These are phyloP conservation scores for Roridomyces roridus DNA, from an alignment of 768 basidiomycete genomes.

Conservation along the genomic window DNA sequence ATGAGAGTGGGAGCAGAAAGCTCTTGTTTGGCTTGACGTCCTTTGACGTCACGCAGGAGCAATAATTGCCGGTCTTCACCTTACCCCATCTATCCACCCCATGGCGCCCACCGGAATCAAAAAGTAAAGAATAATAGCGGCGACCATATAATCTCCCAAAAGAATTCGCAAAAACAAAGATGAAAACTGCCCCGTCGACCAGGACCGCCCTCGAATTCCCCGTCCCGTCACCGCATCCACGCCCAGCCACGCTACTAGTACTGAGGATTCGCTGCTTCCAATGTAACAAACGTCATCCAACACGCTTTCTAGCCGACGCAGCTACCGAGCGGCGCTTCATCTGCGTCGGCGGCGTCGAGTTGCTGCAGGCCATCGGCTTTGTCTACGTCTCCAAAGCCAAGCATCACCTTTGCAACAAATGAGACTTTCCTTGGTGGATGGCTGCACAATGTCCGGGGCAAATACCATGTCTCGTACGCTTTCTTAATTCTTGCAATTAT, in stretches of 20 bases:
- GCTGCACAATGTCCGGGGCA: conserved; percentile 91
- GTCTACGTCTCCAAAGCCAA: conserved; percentile 85
- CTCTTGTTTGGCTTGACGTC: not conserved
- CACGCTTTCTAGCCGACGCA: conserved; percentile 76
- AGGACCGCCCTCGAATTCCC: conserved; percentile 77
- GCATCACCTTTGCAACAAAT: conserved; percentile 78
- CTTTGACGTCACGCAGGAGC: too few species aligned
- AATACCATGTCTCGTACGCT: conserved; percentile 88
- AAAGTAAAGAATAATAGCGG: too few species aligned
- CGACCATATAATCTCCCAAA: too few species aligned
- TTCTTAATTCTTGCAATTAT: not conserved
- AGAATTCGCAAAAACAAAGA: too few species aligned
- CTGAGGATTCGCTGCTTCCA: conserved; percentile 75
- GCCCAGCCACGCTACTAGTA: conserved; percentile 61
- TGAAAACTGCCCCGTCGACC: too few species aligned
- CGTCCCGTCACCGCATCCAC: conserved; percentile 63
- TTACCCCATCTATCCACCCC: too few species aligned
- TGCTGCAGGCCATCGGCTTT: conserved; percentile 86
- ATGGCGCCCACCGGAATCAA: too few species aligned
- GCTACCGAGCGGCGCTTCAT: conserved; percentile 40
- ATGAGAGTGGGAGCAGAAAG: not conserved
- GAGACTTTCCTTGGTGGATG: conserved; percentile 84
- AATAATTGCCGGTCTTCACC: too few species aligned
- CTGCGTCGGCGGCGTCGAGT: conserved; percentile 74
- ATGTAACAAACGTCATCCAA: conserved; percentile 63